Conservation (phyloP, 2,329 filamentous ascomycete species). For the Aspergillus piperis region DNA sequence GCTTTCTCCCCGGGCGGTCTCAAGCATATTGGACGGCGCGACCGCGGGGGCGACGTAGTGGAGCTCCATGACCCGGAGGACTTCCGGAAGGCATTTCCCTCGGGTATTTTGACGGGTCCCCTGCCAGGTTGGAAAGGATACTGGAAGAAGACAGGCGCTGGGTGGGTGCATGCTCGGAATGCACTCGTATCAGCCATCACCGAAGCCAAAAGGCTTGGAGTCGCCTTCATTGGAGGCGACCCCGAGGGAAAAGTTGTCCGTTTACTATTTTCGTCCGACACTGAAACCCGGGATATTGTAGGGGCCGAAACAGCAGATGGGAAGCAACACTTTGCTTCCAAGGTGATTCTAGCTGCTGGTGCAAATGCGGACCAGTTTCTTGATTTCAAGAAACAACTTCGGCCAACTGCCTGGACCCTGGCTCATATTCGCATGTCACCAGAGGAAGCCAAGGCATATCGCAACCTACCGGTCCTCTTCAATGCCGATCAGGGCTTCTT, state of each 20-base stretch:
- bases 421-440: conserved; percentile 54
- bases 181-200: conserved; percentile 38
- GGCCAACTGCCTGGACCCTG: conserved; percentile 57
- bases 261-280: background rate
- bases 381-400: conserved; percentile 54
- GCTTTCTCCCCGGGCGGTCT: conserved; percentile 45
- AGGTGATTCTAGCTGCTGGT: conserved; percentile 54
- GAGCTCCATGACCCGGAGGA: conserved; percentile 46
- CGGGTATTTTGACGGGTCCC: conserved; percentile 52
- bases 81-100: conserved; percentile 54
- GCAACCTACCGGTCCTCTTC: conserved; percentile 53
- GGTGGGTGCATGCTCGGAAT: conserved; percentile 57
- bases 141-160: conserved; percentile 43
- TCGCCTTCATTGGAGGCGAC: conserved; percentile 6
- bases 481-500: conserved; percentile 53
- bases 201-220: conserved; percentile 1
- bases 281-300: background rate
- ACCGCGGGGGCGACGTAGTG: conserved; percentile 15
- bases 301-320: conserved; percentile 44
- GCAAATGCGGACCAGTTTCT: conserved; percentile 52
- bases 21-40: conserved; percentile 38
- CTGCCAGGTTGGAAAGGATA: conserved; percentile 56
- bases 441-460: conserved; percentile 50
- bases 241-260: conserved; percentile 1
- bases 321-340: conserved; percentile 42